phyloP scores from a whole-genome alignment of 768 basidiomycete species.

The Trametes gibbosa region DNA sequence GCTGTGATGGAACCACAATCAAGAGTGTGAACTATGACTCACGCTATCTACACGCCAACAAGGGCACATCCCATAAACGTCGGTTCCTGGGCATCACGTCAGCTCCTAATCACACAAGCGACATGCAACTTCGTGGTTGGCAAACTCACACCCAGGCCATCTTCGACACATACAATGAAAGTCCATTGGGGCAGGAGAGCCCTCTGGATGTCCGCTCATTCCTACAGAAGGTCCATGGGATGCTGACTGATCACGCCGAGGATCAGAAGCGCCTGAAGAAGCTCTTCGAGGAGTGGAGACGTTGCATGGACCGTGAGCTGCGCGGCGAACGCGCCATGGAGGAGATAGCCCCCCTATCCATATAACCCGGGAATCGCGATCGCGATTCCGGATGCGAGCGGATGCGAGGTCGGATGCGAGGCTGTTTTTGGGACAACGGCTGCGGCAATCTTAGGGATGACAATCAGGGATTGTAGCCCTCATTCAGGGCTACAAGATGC shows the following conservation, averaged over 20 bases:
- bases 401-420: no score
- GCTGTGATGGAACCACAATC: background rate
- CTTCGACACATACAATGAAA: background rate
- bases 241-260: slow-evolving; percentile 9
- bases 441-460: no score
- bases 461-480: no score
- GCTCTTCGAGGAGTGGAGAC: background rate
- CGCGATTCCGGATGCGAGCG: no score
- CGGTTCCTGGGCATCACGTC: background rate
- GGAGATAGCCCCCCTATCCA: background rate
- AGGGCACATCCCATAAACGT: background rate
- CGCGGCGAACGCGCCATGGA: background rate
- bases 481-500: no score
- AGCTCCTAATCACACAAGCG: background rate
- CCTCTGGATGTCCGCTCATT: background rate
- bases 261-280: slow-evolving; percentile 12
- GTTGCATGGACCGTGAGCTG: background rate
- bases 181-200: background rate
- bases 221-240: background rate
- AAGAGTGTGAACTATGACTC: background rate
- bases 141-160: background rate
- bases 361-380: no score
- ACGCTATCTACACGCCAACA: background rate
- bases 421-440: no score
- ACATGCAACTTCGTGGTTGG: background rate